A percentile compares a stretch with the other conserved stretches of the same genome.
phyloP scores from a whole-genome alignment of 2,329 filamentous ascomycete genomes.

The Xylariaceae sp. region DNA sequence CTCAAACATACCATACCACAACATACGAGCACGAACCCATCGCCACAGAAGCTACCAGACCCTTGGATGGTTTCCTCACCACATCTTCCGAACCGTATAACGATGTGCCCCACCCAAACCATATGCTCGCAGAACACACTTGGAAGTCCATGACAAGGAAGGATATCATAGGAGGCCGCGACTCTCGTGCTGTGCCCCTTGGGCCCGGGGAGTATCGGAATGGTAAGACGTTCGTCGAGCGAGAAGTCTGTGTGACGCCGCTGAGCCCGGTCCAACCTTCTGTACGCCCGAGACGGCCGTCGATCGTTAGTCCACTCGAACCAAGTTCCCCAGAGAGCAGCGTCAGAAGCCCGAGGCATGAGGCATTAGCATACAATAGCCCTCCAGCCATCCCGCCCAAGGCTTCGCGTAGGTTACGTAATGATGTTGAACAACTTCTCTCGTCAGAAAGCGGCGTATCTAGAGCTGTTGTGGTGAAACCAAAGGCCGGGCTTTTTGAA shows the following conservation, averaged over 20 bases:
- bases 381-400: conserved; percentile 36
- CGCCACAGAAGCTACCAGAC: neutral
- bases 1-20: conserved; percentile 44
- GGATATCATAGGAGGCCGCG: conserved; percentile 34
- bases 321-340: conserved; percentile 28
- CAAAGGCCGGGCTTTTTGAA: conserved; percentile 58
- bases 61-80: neutral
- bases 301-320: conserved; percentile 35
- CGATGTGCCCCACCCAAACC: neutral
- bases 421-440: conserved; percentile 49
- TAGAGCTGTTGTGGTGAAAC: conserved; percentile 52
- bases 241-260: conserved; percentile 51
- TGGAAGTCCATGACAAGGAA: conserved; percentile 8
- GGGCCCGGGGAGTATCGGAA: conserved; percentile 50
- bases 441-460: conserved; percentile 49
- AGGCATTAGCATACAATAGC: conserved; percentile 16
- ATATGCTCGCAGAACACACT: conserved; percentile 38
- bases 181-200: conserved; percentile 46
- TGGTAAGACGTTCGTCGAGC: conserved; percentile 53
- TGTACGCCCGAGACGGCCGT: conserved; percentile 18
- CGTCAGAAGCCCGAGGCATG: conserved; percentile 18
- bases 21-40: conserved; percentile 13
- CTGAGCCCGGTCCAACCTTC: conserved; percentile 29
- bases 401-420: conserved; percentile 35
- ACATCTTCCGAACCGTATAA: conserved; percentile 10